phyloP scores from a whole-genome alignment of 768 basidiomycete genomes.

The Kwoniella europaea region DNA sequence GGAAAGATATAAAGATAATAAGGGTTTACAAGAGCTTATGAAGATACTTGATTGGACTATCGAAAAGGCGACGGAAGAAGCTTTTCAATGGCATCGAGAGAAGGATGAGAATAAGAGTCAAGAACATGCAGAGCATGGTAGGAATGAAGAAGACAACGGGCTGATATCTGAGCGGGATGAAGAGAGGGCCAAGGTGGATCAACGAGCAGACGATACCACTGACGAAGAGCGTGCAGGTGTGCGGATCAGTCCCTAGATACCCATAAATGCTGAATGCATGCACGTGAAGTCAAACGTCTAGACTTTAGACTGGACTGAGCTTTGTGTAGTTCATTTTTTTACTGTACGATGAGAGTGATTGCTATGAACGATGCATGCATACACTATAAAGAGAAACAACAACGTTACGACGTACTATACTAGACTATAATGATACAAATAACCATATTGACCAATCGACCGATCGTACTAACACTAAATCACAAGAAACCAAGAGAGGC shows the following conservation, averaged over 20 bases:
- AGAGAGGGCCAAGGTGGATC: neutral
- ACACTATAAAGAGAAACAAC: neutral
- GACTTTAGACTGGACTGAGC: too few relatives aligned
- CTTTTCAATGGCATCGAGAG: neutral
- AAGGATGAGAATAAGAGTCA: neutral
- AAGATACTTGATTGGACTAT: neutral
- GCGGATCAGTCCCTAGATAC: too few relatives aligned
- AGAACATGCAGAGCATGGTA: neutral
- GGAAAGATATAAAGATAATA: slow-evolving; percentile 7
- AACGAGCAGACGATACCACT: neutral
- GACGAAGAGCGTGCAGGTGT: too few relatives aligned
- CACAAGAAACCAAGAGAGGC: neutral
- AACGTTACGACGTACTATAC: neutral
- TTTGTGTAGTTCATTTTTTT: too few relatives aligned
- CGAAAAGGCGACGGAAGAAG: neutral
- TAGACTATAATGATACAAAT: neutral
- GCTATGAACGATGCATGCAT: neutral
- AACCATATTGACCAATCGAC: neutral
- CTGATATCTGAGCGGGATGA: neutral
- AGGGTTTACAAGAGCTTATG: neutral
- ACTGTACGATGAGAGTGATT: neutral
- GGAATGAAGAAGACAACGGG: neutral
- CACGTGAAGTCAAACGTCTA: too few relatives aligned
- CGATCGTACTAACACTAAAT: neutral
- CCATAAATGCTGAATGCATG: too few relatives aligned